These are phyloP conservation scores for Trichophyton rubrum DNA, from an alignment of 2,329 filamentous ascomycete genomes.

Conservation along the genomic window DNA sequence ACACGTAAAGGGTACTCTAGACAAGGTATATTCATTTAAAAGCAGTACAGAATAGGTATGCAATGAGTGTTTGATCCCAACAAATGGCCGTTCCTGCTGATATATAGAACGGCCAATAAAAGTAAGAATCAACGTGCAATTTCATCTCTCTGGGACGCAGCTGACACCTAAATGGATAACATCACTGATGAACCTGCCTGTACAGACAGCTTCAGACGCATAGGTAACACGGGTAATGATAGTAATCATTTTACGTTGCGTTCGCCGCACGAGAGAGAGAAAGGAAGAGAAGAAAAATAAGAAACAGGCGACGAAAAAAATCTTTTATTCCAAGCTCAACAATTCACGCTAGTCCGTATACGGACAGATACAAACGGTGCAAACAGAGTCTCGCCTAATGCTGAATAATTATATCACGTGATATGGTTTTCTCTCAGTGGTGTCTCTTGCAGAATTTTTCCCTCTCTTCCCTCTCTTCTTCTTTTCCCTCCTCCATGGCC, in stretches of 20 bases:
- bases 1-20: not conserved
- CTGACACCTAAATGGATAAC: constrained; percentile 56
- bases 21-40: not conserved
- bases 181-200: constrained; percentile 24
- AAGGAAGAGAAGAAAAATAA: constrained; percentile 34
- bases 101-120: constrained; percentile 33
- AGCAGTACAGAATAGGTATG: not conserved
- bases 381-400: not conserved
- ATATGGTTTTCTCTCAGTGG: not conserved
- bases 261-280: constrained; percentile 66
- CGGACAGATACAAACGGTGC: not conserved
- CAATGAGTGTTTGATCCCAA: constrained; percentile 44
- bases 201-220: constrained; percentile 39
- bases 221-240: constrained; percentile 64
- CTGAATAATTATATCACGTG: not conserved
- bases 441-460: not conserved
- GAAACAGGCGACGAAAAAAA: constrained; percentile 4
- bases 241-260: constrained; percentile 47
- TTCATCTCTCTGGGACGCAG: constrained; percentile 61
- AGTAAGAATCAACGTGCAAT: constrained; percentile 58
- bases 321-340: not conserved
- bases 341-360: not conserved
- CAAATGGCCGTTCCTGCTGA: constrained; percentile 34
- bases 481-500: constrained; percentile 8
- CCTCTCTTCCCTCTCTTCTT: not conserved